Evolutionary conservation across 768 basidiomycete species (phyloP).

Genomic region (Boletus reticuloceps): DNA sequence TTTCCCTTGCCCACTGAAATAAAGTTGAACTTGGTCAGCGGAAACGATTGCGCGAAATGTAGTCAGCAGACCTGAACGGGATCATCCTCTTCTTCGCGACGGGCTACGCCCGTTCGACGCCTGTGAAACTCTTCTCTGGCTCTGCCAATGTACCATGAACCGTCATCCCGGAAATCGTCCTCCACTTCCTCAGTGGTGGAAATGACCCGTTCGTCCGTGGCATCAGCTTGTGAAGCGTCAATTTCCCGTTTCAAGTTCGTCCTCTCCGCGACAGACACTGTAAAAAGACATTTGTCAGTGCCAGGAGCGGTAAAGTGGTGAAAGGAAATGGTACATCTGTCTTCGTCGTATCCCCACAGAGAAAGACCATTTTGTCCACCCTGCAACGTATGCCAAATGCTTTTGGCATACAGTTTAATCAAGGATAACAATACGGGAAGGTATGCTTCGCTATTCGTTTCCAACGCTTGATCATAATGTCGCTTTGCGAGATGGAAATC

Average conservation of each 20-base stretch:
- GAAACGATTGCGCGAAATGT: neutral
- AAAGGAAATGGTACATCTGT: slow-evolving; percentile 28
- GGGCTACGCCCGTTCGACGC: slow-evolving; percentile 45
- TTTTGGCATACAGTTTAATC: slow-evolving; percentile 75
- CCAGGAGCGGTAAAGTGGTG: neutral
- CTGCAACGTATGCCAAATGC: slow-evolving; percentile 77
- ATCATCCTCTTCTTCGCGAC: slow-evolving; percentile 58
- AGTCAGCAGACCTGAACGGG: slow-evolving; percentile 59
- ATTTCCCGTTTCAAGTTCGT: slow-evolving; percentile 22
- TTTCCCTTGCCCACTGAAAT: slow-evolving; percentile 73
- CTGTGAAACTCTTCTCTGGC: slow-evolving; percentile 75
- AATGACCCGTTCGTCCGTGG: slow-evolving; percentile 1
- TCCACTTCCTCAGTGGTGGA: slow-evolving; percentile 24
- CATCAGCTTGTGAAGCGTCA: slow-evolving; percentile 17
- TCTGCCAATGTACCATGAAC: slow-evolving; percentile 80
- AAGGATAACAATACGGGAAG: slow-evolving; percentile 84
- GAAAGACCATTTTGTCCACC: slow-evolving; percentile 69
- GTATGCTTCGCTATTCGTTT: slow-evolving; percentile 87
- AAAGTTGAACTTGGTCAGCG: slow-evolving; percentile 5
- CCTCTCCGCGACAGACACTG: slow-evolving; percentile 27
- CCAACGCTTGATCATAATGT: slow-evolving; percentile 87
- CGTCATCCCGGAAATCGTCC: slow-evolving; percentile 43
- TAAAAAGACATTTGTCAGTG: slow-evolving; percentile 5
- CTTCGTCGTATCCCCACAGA: slow-evolving; percentile 61
- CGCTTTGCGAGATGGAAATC: slow-evolving; percentile 97